Evolutionary conservation across 352 stramenopile genomes (phyloP), one percentile per base, ranked within the genome.

Genomic region (Heterotrichella gracilis): DNA sequence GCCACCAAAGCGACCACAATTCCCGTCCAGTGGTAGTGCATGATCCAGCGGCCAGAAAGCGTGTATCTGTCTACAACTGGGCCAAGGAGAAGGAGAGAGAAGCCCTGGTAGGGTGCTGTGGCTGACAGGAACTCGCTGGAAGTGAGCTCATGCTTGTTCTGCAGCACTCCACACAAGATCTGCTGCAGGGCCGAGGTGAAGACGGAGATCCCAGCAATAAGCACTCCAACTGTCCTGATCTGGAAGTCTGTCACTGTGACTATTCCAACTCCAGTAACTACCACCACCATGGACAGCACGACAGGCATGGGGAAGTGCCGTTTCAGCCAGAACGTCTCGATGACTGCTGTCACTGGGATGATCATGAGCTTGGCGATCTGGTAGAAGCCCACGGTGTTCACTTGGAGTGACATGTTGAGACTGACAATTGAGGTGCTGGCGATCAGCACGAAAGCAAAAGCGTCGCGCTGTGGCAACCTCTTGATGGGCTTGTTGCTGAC

Each of bases 301-400:
- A 68, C 19, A 24, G 40, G 68, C n/a, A 24, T 25, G 20, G 70
- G 25, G 0, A 25, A 17, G 25, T 24, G 22, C 23, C 42, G 25
- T n/a, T 21, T 23, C n/a, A 64, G 53, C 0, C 22, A 9, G 23
- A 73, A 13, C 9, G 22, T 22, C 22, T 69, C 71, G 39, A 68
- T 70, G 0, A 69, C 20, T 21, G 69, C 25, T 14, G 63, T 66
- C 66, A 24, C 70, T 2, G 67, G 70, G 2, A 71, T 68, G 22
- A 68, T 67, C 20, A 23, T 41, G n/a, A 73, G 17, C 20, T 70
- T 70, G 2, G 69, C 9, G 66, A 73, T 73, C 24, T 73, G 70
- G 66, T 72, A 73, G 19, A 73, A 68, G 0, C 70, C 70, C 2
- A 73, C 41, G n/a, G n/a, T 64, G 40, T 73, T 73, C n/a, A 69